Evolutionary conservation across 2,329 filamentous ascomycete species (phyloP), one percentile per base, ranked within the genome.

Genomic region (Xylaria sp.): DNA sequence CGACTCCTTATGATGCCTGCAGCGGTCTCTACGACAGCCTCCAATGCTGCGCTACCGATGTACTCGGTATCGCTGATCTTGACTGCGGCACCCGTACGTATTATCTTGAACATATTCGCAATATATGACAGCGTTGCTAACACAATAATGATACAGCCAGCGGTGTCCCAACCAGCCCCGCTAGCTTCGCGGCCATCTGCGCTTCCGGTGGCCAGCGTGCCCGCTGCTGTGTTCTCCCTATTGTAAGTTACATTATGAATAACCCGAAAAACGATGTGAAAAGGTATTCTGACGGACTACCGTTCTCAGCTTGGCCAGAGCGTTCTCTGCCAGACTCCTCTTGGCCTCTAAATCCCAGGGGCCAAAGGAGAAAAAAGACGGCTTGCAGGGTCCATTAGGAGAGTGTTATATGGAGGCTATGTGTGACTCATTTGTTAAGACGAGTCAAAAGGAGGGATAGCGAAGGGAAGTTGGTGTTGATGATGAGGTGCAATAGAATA

Each of bases 41-140:
- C 3, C 82, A 85, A 70, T 90, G 88, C 82, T 90, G 88, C 75
- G 85, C 87, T 15, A 88, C 87, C 36, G 85, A 90, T 68, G 82
- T 90, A 44, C 83, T 90, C 45, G 74, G 74, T 31, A 64, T 76
- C n/a, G 74, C 73, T 29, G 75, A 76, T 56, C 73, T 77, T 29
- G 71, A 90, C 80, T 90, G 88, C 76, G 78, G 73, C 20, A 75
- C 79, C 65, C 86, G 75, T 76, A 71, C 69, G 75, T 57, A 13
- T 53, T 38, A 47, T 50, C 10, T 2, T 38, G 15, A 36, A 47
- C 6, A 25, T 1, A 31, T 15, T 25, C 11, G 29, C 13, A 27
- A 2, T n/a, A 22, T 9, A 9, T 7, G 33, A 39, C 55, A 15
- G 9, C 10, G 47, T 51, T 1, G 2, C 45, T 63, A 31, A 63